phyloP scores from a whole-genome alignment of 2,329 filamentous ascomycete species.

The Aureobasidium zeae region DNA sequence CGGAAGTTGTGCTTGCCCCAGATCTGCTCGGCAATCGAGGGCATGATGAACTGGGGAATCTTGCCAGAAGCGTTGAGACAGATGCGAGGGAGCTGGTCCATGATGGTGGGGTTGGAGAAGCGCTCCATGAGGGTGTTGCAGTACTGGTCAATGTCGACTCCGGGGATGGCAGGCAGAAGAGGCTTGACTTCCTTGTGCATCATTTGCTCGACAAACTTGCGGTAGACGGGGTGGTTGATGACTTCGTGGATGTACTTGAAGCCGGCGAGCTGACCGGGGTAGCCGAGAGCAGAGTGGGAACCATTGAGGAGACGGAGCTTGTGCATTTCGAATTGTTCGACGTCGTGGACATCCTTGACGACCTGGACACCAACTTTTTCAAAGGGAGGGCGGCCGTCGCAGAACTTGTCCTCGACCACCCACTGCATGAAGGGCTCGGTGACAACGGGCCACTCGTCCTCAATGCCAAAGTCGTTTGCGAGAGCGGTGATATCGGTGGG shows the following conservation, averaged over 20 bases:
- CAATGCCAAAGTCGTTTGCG: conserved; percentile 38
- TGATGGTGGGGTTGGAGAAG: conserved; percentile 49
- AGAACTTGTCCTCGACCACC: conserved; percentile 47
- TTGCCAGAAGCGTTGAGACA: conserved; percentile 46
- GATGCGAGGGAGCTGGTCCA: conserved; percentile 46
- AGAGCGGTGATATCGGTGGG: conserved; percentile 38
- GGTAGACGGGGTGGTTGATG: conserved; percentile 41
- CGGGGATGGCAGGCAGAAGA: conserved; percentile 41
- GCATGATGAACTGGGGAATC: conserved; percentile 46
- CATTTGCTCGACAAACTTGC: conserved; percentile 45
- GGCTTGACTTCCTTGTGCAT: conserved; percentile 49
- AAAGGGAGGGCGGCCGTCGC: conserved; percentile 43
- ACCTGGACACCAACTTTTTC: conserved; percentile 47
- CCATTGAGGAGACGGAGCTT: conserved; percentile 48
- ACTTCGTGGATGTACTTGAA: conserved; percentile 49
- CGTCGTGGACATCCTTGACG: conserved; percentile 42
- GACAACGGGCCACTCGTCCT: conserved; percentile 46
- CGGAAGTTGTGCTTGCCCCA: conserved; percentile 35
- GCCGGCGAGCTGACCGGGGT: conserved; percentile 43
- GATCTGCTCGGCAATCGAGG: conserved; percentile 40
- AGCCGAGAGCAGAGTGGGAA: conserved; percentile 45
- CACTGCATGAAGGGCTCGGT: conserved; percentile 50
- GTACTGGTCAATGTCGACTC: conserved; percentile 45
- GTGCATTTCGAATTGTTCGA: conserved; percentile 49
- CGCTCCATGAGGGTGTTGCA: conserved; percentile 46